Evolutionary conservation across 129 eudicot genomes (phyloP), one percentile per base, ranked within the genome.

Genomic region (Chrysanthemum seticuspe): DNA sequence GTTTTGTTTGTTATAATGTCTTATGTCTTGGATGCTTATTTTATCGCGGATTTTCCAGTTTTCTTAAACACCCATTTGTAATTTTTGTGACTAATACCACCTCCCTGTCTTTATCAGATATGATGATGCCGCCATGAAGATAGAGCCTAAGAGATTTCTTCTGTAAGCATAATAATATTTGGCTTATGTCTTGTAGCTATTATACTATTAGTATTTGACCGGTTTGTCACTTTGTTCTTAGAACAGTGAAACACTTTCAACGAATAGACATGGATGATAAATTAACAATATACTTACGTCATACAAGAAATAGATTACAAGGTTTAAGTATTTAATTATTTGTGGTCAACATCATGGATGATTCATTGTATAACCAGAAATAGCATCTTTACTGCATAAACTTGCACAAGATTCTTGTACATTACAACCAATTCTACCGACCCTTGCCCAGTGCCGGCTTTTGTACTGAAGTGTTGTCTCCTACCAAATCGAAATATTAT

Each of bases 341-440:
- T 59, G 14, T 7, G 15, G 70, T 68, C 75, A 76, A 76, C 69
- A 68, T 76, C 80, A 76, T 54, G 21, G 14, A 27, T 49, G 63
- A 72, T 72, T 55, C 47, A 48, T 65, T 31, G 10, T 40, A 7
- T 40, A 40, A 7, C 47, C 2, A 7, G 10, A 40, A 7, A 40
- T 40, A 55, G 78, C 81, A 75, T 75, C 67, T 75, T 70, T 72
- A 72, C 80, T 80, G 72, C 76, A 74, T 68, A 68, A 80, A 72
- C 48, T 27, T 34, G 34, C 60, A 75, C 76, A 64, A 75, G 70
- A 81, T 81, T 81, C 74, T 75, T 75, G 80, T 62, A 56, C 79
- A 16, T 34, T 53, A 53, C 76, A 68, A 81, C 68, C 54, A 49
- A 23, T 75, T 71, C 67, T 53, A 21, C 45, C 51, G 31, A 63